phyloP scores from a whole-genome alignment of 106 monocot species.

The Phalaenopsis aphrodite region DNA sequence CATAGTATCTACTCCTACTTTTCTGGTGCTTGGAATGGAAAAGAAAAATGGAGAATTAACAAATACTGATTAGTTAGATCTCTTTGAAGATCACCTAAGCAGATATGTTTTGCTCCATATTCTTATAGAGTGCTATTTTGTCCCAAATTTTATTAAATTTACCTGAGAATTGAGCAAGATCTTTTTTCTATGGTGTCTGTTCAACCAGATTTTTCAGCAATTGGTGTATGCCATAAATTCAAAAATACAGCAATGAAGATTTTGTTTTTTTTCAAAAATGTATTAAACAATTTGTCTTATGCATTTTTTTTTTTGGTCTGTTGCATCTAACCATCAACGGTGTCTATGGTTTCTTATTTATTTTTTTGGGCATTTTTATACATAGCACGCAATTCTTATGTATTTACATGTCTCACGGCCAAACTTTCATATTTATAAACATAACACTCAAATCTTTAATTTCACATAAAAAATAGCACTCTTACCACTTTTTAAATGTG shows the following conservation, averaged over 20 bases:
- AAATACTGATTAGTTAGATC: not conserved
- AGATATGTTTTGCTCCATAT: conserved; percentile 1
- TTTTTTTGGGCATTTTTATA: no score
- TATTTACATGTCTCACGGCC: no score
- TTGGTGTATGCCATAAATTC: not conserved
- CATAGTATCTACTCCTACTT: not conserved
- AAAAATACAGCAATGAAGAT: not conserved
- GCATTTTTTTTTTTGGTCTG: not conserved
- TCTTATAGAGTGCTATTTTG: not conserved
- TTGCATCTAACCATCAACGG: not conserved
- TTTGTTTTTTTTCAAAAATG: not conserved
- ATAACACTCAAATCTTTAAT: no score
- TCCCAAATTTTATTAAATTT: not conserved
- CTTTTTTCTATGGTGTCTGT: not conserved
- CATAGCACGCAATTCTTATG: no score
- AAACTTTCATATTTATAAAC: no score
- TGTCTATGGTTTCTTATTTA: not conserved
- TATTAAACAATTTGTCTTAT: not conserved
- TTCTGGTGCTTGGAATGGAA: not conserved
- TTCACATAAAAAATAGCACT: no score
- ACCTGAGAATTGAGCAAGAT: not conserved
- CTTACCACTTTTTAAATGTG: no score
- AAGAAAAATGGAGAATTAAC: not conserved
- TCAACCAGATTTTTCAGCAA: not conserved
- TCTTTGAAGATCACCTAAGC: not conserved